phyloP scores from a whole-genome alignment of 495 filamentous ascomycete species.

The Geoglossum glabrum region DNA sequence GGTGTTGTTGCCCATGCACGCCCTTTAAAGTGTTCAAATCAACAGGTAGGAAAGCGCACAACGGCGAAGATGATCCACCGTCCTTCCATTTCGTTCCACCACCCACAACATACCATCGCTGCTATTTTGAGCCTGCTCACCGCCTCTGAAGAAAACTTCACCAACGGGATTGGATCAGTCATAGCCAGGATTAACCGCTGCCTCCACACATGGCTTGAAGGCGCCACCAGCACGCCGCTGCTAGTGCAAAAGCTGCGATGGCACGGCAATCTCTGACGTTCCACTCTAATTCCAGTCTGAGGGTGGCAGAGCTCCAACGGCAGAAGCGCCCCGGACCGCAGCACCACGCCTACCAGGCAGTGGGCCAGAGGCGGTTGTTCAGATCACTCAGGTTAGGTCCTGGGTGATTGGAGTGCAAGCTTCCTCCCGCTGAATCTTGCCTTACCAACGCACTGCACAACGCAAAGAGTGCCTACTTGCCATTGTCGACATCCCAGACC shows the following conservation, averaged over 20 bases:
- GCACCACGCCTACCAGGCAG: not conserved
- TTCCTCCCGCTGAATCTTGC: not conserved
- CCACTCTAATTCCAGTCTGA: not conserved
- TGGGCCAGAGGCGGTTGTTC: not conserved
- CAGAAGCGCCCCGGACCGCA: not conserved
- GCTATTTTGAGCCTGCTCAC: not conserved
- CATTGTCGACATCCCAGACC: too few species aligned
- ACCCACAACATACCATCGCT: not conserved
- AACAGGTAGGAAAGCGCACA: too few species aligned
- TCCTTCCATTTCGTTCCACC: not conserved
- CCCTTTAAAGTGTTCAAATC: not conserved
- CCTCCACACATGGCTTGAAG: not conserved
- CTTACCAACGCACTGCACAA: not conserved
- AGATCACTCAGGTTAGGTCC: not conserved
- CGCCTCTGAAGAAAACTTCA: not conserved
- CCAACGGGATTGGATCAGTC: not conserved
- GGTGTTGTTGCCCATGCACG: not conserved
- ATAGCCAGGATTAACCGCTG: not conserved
- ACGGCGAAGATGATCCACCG: too few species aligned
- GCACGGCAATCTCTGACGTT: not conserved
- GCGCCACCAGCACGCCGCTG: not conserved
- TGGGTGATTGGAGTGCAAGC: not conserved
- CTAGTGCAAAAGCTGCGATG: not conserved
- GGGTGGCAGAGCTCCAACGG: not conserved
- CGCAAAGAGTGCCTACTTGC: not conserved